Base-by-base conservation (phyloP, 2,329 filamentous ascomycete species). In the Fusarium cicatricum region DNA sequence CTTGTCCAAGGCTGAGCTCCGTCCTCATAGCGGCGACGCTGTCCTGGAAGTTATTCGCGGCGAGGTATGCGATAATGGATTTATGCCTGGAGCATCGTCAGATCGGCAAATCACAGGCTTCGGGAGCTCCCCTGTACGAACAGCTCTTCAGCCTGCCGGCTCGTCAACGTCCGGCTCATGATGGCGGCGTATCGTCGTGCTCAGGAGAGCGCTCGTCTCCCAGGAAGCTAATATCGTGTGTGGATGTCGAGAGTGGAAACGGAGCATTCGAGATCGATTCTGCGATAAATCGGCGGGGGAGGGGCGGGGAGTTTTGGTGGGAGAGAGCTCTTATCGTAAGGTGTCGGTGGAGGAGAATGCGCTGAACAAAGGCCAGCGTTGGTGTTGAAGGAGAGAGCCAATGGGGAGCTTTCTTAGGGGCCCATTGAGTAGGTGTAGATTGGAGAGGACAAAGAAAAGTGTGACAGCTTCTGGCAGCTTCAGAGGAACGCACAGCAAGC, bases 51-150 rank as follows among this genome's bases (percentile, higher is more conserved):
- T 89, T 89, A 72, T 85, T 88, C 29, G 90, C 87, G 40, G 86
- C 82, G 16, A 97, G 82, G 74, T 97, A 97, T 66, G 93, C 92
- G 72, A 97, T 90, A 67, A 97, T 92, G 62, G 92, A 91, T 80
- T 96, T 96, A 82, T 97, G 91, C 72, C 92, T 96, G 61, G 41
- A 68, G 51, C 47, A 59, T 38, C 41, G 53, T 66, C 55, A 63
- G 46, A 50, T 55, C 26, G 37, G 52, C 28, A 46, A 53, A 57
- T 54, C 52, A 45, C 43, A 57, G 58, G 53, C 50, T 51, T 41
- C 37, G 37, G 55, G 55, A 54, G 57, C 52, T 57, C 56, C 31
- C 46, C 49, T 57, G 38, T 59, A 83, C 89, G 77, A 83, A 94
- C 90, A 95, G 87, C 83, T 95, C 91, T 78, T 95, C 91, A 62